Evolutionary conservation across 164 flowering plant species (phyloP), one percentile per base, ranked within the genome.

Genomic region (Chimonanthus salicifolius): DNA sequence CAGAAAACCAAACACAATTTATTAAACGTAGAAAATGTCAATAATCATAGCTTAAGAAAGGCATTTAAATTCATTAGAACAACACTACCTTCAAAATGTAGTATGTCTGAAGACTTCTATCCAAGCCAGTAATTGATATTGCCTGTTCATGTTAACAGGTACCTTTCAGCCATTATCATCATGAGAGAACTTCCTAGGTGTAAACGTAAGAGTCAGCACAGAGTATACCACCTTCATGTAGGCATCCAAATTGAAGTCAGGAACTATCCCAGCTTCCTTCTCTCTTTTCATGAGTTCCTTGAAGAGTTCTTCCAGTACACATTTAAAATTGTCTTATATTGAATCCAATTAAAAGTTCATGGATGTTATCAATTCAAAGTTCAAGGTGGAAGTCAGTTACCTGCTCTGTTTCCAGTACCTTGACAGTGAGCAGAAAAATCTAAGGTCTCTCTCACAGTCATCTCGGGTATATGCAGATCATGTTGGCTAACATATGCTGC

Each of bases 391-490:
- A 4, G 49, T 6, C 18, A 5, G 2, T 43, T 73, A 87, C 88
- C 89, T 76, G 82, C 71, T 72, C 87, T 76, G 67, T 72, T 78
- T 78, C 87, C 87, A 65, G 82, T 72, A 50, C 91, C 93, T 76
- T 86, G 93, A 74, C 85, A 89, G 33, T 82, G 76, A 6, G 87
- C 84, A 5, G 91, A 87, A 70, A 89, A 89, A 75, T 89, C 91
- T 21, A 89, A 80, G 33, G 93, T 84, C 77, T 89, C 92, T 70
- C 90, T 81, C 47, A 84, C 87, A 63, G 90, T 87, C 81, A 87
- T 85, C 75, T 88, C 89, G 11, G 92, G 79, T 69, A 85, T 81
- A 64, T 85, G 88, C 71, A 78, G 73, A 58, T 88, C 92, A 73
- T 87, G 49, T 73, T 88, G 89, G 74, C 88, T 84, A 54, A 87